phyloP scores from a whole-genome alignment of 768 basidiomycete genomes.

The Lepiota venenata region DNA sequence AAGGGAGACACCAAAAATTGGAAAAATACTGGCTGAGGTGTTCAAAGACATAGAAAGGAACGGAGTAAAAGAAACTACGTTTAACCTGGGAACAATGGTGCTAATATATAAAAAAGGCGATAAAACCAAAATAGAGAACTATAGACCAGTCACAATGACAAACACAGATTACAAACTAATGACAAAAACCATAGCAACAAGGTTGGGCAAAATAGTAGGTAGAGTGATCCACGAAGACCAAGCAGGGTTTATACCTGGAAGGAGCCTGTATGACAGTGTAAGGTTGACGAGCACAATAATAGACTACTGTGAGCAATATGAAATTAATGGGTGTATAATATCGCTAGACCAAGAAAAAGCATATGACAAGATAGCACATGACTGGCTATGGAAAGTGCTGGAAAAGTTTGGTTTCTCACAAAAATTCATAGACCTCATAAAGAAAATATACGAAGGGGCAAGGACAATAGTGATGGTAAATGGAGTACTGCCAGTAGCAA shows the following conservation, averaged over 20 bases:
- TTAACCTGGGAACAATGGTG: conserved; percentile 31
- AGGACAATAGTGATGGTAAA: conserved; percentile 27
- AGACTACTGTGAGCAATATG: conserved; percentile 17
- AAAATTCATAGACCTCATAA: conserved; percentile 23
- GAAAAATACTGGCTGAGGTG: conserved; percentile 7
- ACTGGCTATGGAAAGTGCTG: conserved; percentile 26
- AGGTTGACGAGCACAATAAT: conserved; percentile 23
- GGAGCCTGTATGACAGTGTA: conserved; percentile 29
- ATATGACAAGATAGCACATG: conserved; percentile 32
- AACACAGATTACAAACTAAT: conserved; percentile 32
- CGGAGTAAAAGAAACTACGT: conserved; percentile 19
- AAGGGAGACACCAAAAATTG: conserved; percentile 14
- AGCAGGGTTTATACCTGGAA: conserved; percentile 30
- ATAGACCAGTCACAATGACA: conserved; percentile 30
- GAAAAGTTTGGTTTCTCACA: conserved; percentile 20
- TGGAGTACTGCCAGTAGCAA: conserved; percentile 18
- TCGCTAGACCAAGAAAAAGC: conserved; percentile 36
- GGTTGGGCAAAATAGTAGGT: too few species aligned
- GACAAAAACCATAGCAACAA: conserved; percentile 20
- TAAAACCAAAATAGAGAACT: conserved; percentile 24
- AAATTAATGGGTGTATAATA: conserved; percentile 24
- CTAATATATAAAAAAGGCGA: conserved; percentile 42
- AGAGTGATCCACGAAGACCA: conserved; percentile 27
- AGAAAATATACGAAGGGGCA: conserved; percentile 10
- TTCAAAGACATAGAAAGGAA: conserved; percentile 26